phyloP scores from a whole-genome alignment of 169 alveolate species.

The Eimeria praecox region DNA sequence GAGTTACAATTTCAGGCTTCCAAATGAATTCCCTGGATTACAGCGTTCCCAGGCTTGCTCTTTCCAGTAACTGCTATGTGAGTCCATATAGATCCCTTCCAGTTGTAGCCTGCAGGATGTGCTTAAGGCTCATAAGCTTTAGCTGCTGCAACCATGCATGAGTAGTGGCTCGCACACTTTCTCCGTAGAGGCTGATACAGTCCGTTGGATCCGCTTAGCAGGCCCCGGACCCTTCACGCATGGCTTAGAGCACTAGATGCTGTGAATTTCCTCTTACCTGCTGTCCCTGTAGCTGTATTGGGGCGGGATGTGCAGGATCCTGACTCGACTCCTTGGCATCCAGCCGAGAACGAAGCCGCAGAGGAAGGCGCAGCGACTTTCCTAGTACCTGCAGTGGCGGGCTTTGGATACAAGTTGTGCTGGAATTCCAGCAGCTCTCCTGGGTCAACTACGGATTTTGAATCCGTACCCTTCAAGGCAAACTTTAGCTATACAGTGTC shows the following conservation, averaged over 20 bases:
- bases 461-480: background rate
- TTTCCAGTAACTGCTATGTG: conserved; percentile 36
- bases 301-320: conserved; percentile 33
- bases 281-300: background rate
- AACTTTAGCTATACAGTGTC: background rate
- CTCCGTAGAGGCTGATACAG: too few relatives aligned
- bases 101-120: background rate
- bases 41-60: conserved; percentile 53
- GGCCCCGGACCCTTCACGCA: too few relatives aligned
- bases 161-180: too few relatives aligned
- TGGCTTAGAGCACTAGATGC: background rate
- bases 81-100: background rate
- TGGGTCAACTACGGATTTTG: background rate
- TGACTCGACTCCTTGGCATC: background rate
- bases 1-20: conserved; percentile 24
- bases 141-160: background rate
- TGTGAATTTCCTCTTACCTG: background rate
- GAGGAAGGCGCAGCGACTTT: conserved; percentile 12
- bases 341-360: background rate
- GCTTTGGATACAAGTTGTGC: conserved; percentile 9
- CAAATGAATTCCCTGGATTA: conserved; percentile 44
- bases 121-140: background rate
- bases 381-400: conserved; percentile 18
- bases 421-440: conserved; percentile 9
- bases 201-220: too few relatives aligned